Evolutionary conservation across 2,329 filamentous ascomycete genomes (phyloP).

Genomic region (Epichloe festucae): DNA sequence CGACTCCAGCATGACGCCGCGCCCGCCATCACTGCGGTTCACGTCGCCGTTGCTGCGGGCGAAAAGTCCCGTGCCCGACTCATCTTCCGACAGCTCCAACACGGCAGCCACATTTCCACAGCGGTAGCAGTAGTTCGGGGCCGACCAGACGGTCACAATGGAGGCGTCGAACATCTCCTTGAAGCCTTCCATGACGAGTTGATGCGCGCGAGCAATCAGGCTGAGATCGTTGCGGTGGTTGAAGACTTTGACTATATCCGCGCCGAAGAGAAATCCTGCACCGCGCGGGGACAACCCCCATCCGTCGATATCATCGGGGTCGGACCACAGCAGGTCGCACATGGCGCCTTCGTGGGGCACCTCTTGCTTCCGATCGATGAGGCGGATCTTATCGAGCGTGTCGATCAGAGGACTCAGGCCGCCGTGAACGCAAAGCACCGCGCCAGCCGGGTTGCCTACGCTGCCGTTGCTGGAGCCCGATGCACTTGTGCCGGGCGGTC

Average conservation of each 20-base stretch:
- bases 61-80: constrained; percentile 58
- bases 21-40: constrained; percentile 39
- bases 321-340: constrained; percentile 97
- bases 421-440: constrained; percentile 90
- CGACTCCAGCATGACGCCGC: constrained; percentile 35
- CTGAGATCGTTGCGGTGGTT: constrained; percentile 89
- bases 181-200: constrained; percentile 98
- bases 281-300: constrained; percentile 92
- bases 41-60: constrained; percentile 60
- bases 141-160: constrained; percentile 98
- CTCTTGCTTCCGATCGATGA: constrained; percentile 94
- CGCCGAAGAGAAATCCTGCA: constrained; percentile 89
- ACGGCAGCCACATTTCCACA: constrained; percentile 95
- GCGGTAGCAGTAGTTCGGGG: constrained; percentile 92
- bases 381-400: constrained; percentile 85
- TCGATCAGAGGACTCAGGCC: constrained; percentile 86
- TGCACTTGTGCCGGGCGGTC: constrained; percentile 68
- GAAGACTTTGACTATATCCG: constrained; percentile 90
- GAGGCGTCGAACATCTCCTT: constrained; percentile 97
- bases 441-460: constrained; percentile 59
- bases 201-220: constrained; percentile 85
- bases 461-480: constrained; percentile 53
- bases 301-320: constrained; percentile 94
- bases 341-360: constrained; percentile 97
- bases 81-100: constrained; percentile 81